These are phyloP conservation scores for Lantana camara DNA, from an alignment of 257 asterid species.

Conservation along the genomic window DNA sequence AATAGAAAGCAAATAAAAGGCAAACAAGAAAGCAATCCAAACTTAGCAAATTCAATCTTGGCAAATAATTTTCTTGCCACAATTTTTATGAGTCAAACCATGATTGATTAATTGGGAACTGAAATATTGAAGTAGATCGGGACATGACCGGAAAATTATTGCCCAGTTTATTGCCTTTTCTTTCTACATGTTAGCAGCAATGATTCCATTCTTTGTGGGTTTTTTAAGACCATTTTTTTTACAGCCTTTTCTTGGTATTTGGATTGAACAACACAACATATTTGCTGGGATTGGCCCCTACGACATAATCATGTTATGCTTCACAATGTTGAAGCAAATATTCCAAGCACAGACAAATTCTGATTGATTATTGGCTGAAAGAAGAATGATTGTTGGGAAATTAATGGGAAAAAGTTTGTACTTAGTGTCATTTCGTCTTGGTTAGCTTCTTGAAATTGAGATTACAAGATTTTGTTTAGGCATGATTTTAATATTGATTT, in stretches of 20 bases:
- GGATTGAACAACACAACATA: not conserved
- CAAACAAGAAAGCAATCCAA: not conserved
- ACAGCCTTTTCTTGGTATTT: constrained; percentile 8
- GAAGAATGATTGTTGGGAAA: constrained; percentile 9
- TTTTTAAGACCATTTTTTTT: not conserved
- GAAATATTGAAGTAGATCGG: not conserved
- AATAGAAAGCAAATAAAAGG: not conserved
- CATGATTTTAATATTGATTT: no score
- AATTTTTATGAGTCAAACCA: constrained; percentile 8
- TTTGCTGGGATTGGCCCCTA: constrained; percentile 5
- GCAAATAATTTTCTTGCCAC: not conserved
- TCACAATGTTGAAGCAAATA: not conserved
- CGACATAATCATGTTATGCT: constrained; percentile 10
- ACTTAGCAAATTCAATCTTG: not conserved
- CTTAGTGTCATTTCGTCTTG: not conserved
- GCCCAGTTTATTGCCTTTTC: not conserved
- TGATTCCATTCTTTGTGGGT: constrained; percentile 4
- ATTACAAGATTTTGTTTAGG: not conserved
- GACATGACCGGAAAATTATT: not conserved
- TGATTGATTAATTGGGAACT: constrained; percentile 10
- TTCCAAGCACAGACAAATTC: not conserved
- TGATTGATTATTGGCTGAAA: not conserved
- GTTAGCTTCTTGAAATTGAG: not conserved
- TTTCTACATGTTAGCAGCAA: not conserved
- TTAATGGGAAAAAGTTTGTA: constrained; percentile 8